Conservation (phyloP, 163 green algal genomes). For the Chlamydomonas reinhardtii region DNA sequence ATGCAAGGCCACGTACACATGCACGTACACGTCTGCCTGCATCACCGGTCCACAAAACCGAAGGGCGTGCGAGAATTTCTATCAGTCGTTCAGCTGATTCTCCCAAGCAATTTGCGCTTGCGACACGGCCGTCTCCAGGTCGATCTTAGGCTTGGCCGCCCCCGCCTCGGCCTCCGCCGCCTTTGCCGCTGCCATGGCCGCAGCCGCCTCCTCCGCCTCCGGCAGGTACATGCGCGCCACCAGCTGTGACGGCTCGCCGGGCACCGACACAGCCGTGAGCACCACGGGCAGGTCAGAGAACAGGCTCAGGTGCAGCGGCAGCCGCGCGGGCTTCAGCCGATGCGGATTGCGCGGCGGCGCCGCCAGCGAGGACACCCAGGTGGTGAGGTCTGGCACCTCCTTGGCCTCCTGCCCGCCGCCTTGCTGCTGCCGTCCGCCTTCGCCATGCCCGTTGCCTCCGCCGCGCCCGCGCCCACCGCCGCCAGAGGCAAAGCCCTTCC, state of each 20-base stretch:
- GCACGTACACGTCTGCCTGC: no score
- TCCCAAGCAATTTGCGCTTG: slow-evolving; percentile 25
- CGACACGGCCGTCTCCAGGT: not conserved
- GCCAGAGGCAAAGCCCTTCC: no score
- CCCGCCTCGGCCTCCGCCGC: not conserved
- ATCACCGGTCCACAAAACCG: no score
- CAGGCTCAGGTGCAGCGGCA: slow-evolving; percentile 50
- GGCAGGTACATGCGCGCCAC: slow-evolving; percentile 4
- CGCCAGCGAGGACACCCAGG: slow-evolving; percentile 47
- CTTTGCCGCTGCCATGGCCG: not conserved
- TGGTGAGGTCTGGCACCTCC: not conserved
- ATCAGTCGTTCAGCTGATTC: slow-evolving; percentile 2
- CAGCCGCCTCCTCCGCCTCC: slow-evolving; percentile 3
- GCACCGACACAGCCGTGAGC: slow-evolving; percentile 2
- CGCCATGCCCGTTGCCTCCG: not conserved
- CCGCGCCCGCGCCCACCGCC: not conserved
- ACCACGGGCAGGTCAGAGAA: slow-evolving; percentile 36
- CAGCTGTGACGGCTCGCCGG: slow-evolving; percentile 26
- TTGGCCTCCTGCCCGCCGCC: not conserved
- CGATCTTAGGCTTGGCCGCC: not conserved
- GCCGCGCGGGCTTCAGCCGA: slow-evolving; percentile 15
- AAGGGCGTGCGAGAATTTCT: no score
- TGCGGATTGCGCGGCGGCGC: slow-evolving; percentile 44
- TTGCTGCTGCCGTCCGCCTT: not conserved
- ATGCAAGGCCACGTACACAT: no score